Evolutionary conservation across 176 grass and related monocot genomes (phyloP).

Genomic region (Guadua angustifolia): DNA sequence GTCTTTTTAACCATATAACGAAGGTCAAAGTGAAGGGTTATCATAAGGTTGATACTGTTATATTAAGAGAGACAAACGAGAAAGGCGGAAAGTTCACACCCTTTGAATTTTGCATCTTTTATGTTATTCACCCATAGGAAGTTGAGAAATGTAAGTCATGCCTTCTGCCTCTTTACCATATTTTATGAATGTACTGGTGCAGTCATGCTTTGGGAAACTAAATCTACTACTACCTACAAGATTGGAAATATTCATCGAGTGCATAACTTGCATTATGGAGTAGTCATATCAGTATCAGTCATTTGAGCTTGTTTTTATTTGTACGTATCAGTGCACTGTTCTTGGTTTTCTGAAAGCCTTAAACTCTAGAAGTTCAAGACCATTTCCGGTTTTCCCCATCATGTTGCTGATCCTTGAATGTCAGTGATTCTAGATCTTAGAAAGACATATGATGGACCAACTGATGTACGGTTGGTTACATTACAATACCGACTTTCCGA

Average conservation of each 20-base stretch:
- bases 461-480: background rate
- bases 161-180: conserved; percentile 54
- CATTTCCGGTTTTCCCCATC: conserved; percentile 8
- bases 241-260: conserved; percentile 31
- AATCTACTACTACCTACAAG: conserved; percentile 39
- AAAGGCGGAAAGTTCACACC: conserved; percentile 56
- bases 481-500: conserved; percentile 2
- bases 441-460: conserved; percentile 20
- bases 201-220: conserved; percentile 37
- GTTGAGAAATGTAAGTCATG: conserved; percentile 78
- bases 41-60: conserved; percentile 51
- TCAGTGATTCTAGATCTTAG: conserved; percentile 8
- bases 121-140: conserved; percentile 64
- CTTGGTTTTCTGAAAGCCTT: conserved; percentile 14
- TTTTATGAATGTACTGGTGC: conserved; percentile 42
- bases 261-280: conserved; percentile 34
- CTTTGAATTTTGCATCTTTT: conserved; percentile 58
- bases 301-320: conserved; percentile 22
- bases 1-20: conserved; percentile 7
- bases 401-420: conserved; percentile 1
- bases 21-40: conserved; percentile 54
- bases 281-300: conserved; percentile 23
- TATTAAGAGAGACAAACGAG: conserved; percentile 28
- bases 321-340: conserved; percentile 11
- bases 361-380: background rate